Conservation (phyloP, 139 green algal species). For the Chlamydomonas sp. region DNA sequence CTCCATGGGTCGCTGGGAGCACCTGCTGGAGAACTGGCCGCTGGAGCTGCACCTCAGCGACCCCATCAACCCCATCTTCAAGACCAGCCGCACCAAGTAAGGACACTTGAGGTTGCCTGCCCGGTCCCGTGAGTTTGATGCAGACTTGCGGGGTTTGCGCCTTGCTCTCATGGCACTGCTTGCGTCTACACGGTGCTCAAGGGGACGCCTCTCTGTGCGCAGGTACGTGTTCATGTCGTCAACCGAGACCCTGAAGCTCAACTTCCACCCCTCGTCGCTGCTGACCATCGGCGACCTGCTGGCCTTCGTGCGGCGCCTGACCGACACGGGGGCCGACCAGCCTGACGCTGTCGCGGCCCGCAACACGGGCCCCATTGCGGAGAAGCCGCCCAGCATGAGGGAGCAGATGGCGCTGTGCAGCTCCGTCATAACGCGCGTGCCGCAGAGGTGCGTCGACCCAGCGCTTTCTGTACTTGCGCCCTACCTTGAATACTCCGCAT, state of each 20-base stretch:
- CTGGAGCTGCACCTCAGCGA: constrained; percentile 53
- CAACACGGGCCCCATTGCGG: neutral
- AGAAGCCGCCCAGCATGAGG: constrained; percentile 55
- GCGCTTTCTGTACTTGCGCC: neutral
- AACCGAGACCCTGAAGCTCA: constrained; percentile 69
- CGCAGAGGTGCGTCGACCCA: constrained; percentile 62
- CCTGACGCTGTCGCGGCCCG: neutral
- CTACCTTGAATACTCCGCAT: too few species aligned
- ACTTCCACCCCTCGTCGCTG: constrained; percentile 83
- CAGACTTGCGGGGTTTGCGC: neutral
- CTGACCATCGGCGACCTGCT: constrained; percentile 79
- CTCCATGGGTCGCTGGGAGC: constrained; percentile 80
- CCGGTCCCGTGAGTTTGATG: neutral
- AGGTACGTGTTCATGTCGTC: constrained; percentile 76
- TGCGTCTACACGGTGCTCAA: too few species aligned
- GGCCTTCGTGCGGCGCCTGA: constrained; percentile 60
- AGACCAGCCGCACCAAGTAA: constrained; percentile 58
- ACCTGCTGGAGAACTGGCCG: constrained; percentile 75
- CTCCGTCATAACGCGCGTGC: constrained; percentile 67
- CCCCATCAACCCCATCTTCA: constrained; percentile 66
- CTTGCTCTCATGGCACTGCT: too few species aligned
- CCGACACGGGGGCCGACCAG: neutral
- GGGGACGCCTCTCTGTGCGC: neutral
- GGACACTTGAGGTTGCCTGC: neutral
- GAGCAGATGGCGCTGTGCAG: constrained; percentile 71